Evolutionary conservation across 1,284 basidiomycete species (phyloP).

Genomic region (Austroboletus niveus): DNA sequence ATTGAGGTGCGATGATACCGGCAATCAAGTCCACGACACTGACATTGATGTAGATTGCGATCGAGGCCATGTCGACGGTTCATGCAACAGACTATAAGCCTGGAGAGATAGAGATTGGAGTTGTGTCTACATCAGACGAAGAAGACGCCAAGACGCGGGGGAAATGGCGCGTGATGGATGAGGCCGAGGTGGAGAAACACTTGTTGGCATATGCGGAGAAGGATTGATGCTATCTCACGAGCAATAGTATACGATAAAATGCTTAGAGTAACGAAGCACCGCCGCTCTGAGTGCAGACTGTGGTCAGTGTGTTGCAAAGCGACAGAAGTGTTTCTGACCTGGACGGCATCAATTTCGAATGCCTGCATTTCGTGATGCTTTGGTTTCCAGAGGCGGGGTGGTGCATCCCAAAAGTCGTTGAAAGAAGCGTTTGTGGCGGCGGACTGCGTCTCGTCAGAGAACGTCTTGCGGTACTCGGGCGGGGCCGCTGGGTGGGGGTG

Average conservation of each 20-base stretch:
- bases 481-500: conserved; percentile 79
- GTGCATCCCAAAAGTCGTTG: conserved; percentile 80
- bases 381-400: conserved; percentile 65
- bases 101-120: conserved; percentile 85
- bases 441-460: conserved; percentile 52
- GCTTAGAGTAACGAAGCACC: conserved; percentile 58
- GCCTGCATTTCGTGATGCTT: conserved; percentile 56
- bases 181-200: conserved; percentile 83
- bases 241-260: background rate
- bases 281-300: conserved; percentile 52
- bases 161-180: conserved; percentile 80
- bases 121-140: conserved; percentile 71
- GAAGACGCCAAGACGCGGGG: conserved; percentile 68
- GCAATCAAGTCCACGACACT: conserved; percentile 1
- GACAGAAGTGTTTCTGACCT: conserved; percentile 48
- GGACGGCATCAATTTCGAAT: conserved; percentile 74
- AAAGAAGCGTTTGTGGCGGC: conserved; percentile 37
- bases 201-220: conserved; percentile 92
- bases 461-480: conserved; percentile 61
- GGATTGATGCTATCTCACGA: conserved; percentile 51
- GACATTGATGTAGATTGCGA: conserved; percentile 69
- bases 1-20: conserved; percentile 69
- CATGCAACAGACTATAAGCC: conserved; percentile 95
- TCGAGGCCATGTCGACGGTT: conserved; percentile 91
- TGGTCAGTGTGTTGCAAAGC: conserved; percentile 6